Conservation (phyloP, 257 asterid genomes). For the Scutellaria galericulata region DNA sequence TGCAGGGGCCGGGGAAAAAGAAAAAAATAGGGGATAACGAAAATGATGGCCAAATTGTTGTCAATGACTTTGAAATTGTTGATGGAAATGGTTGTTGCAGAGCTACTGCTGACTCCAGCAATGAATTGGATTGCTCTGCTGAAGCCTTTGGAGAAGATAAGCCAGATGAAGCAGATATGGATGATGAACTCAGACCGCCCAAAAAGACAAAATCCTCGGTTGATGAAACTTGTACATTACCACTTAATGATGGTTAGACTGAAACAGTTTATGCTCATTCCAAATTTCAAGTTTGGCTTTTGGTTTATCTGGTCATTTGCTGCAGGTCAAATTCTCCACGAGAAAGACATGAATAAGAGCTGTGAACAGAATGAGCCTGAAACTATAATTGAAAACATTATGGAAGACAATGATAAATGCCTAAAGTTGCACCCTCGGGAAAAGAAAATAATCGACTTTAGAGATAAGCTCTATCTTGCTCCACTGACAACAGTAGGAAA, state of each 20-base stretch:
- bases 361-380: slow-evolving; percentile 38
- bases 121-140: slow-evolving; percentile 38
- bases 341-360: slow-evolving; percentile 39
- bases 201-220: slow-evolving; percentile 73
- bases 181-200: slow-evolving; percentile 61
- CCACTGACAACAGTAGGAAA: slow-evolving; percentile 96
- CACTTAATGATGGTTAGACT: slow-evolving; percentile 51
- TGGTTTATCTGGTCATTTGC: slow-evolving; percentile 29
- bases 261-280: slow-evolving; percentile 19
- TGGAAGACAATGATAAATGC: slow-evolving; percentile 69
- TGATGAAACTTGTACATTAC: slow-evolving; percentile 46
- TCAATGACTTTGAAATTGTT: slow-evolving; percentile 44
- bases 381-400: slow-evolving; percentile 32
- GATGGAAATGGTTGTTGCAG: slow-evolving; percentile 45
- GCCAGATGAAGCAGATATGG: slow-evolving; percentile 40
- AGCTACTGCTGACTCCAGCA: slow-evolving; percentile 37
- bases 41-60: slow-evolving; percentile 43
- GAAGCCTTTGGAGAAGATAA: slow-evolving; percentile 45
- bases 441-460: slow-evolving; percentile 85
- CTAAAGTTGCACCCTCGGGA: slow-evolving; percentile 83
- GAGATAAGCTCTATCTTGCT: slow-evolving; percentile 90
- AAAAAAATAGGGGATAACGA: slow-evolving; percentile 44
- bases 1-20: slow-evolving; percentile 54
- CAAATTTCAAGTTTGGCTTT: slow-evolving; percentile 10
- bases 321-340: slow-evolving; percentile 46